phyloP scores from a whole-genome alignment of 129 eudicot genomes.

The Centrapalus pauciflorus region DNA sequence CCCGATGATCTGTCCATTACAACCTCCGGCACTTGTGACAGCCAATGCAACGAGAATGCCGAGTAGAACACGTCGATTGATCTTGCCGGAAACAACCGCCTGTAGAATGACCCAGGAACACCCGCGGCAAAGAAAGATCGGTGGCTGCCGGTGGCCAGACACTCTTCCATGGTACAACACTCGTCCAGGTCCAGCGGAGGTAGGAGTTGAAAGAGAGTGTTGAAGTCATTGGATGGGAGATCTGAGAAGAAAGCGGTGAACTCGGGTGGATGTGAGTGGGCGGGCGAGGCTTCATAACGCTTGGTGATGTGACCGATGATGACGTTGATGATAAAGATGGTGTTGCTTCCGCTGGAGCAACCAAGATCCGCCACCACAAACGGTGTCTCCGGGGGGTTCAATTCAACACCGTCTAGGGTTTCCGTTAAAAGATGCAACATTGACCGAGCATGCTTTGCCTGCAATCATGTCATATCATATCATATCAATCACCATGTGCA shows the following conservation, averaged over 20 bases:
- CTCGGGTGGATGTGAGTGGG: conserved; percentile 49
- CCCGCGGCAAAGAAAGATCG: conserved; percentile 83
- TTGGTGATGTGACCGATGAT: conserved; percentile 68
- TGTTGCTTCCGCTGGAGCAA: conserved; percentile 87
- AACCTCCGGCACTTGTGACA: conserved; percentile 81
- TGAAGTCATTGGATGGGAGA: conserved; percentile 93
- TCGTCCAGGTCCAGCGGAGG: conserved; percentile 58
- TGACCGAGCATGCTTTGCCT: conserved; percentile 87
- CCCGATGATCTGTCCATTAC: conserved; percentile 64
- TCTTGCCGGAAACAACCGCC: conserved; percentile 65
- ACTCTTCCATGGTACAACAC: conserved; percentile 83
- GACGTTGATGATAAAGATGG: conserved; percentile 64
- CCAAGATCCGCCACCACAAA: conserved; percentile 90
- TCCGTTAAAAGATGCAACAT: conserved; percentile 79
- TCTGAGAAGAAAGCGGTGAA: conserved; percentile 89
- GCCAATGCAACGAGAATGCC: conserved; percentile 91
- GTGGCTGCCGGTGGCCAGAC: conserved; percentile 61
- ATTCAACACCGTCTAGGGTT: conserved; percentile 63
- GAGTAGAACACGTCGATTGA: conserved; percentile 80
- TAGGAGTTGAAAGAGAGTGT: conserved; percentile 86
- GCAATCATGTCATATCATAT: conserved; percentile 23
- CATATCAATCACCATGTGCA: no score
- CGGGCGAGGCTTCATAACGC: conserved; percentile 59
- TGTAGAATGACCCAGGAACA: conserved; percentile 84
- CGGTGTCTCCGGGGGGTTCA: conserved; percentile 42